phyloP scores from a whole-genome alignment of 805 yeast genomes.

The Nematodospora valgi region DNA sequence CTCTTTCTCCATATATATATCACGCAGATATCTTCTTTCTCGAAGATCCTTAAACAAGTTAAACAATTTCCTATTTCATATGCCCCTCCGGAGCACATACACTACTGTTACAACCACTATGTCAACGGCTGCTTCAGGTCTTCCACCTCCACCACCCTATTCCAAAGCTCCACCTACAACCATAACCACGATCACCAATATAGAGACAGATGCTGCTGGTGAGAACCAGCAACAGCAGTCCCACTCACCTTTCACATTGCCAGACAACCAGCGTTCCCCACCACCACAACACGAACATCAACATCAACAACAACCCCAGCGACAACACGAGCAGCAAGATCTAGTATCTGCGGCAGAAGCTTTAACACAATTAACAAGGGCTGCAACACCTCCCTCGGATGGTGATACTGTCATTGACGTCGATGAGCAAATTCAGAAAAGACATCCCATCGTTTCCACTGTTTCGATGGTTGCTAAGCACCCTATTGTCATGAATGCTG shows the following conservation, averaged over 20 bases:
- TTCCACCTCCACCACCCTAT: constrained; percentile 6
- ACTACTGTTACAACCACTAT: not conserved
- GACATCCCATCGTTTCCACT: constrained; percentile 37
- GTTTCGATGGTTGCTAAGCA: constrained; percentile 37
- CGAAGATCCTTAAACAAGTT: not conserved
- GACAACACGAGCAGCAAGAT: not conserved
- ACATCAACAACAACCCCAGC: too few relatives aligned
- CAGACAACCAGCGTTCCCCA: not conserved
- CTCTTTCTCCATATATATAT: not conserved
- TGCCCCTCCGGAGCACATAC: too few relatives aligned
- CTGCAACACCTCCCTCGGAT: constrained; percentile 18
- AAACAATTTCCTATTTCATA: too few relatives aligned
- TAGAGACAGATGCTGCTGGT: too few relatives aligned
- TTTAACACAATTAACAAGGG: constrained; percentile 31
- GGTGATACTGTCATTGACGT: constrained; percentile 8
- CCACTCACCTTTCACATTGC: too few relatives aligned
- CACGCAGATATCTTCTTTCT: not conserved
- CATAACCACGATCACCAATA: not conserved
- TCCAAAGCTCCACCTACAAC: constrained; percentile 6
- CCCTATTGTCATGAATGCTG: constrained; percentile 47
- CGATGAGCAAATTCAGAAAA: constrained; percentile 1
- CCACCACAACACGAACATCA: not conserved
- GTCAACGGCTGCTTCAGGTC: not conserved
- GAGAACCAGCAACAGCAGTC: too few relatives aligned
- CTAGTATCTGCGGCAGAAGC: constrained; percentile 36